Evolutionary conservation across 352 stramenopile genomes (phyloP).

Genomic region (Achlya hypogyna): DNA sequence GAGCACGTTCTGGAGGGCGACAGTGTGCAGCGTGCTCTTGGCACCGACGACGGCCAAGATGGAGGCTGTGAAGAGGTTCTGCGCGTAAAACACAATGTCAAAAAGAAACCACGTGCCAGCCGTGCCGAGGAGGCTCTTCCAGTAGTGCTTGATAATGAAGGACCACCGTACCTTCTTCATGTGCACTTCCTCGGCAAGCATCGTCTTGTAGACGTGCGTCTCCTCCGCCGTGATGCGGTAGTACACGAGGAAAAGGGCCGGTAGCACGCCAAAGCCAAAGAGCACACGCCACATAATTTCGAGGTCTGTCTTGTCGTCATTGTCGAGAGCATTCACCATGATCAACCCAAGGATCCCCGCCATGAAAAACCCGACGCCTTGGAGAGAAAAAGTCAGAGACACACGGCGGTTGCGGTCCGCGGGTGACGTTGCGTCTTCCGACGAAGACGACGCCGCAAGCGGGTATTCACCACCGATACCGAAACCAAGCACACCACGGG

Average conservation of each 20-base stretch:
- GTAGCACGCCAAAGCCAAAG: constrained; percentile 20
- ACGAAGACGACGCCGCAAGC: no score
- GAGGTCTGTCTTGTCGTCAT: constrained; percentile 6
- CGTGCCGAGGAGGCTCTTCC: constrained; percentile 22
- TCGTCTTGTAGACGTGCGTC: constrained; percentile 17
- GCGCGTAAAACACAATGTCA: no score
- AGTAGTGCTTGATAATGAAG: constrained; percentile 21
- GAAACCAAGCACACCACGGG: constrained; percentile 20
- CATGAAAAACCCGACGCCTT: constrained; percentile 12
- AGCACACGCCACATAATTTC: constrained; percentile 22
- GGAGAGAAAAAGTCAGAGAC: constrained; percentile 20
- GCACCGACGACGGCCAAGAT: constrained; percentile 18
- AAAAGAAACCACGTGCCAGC: no score
- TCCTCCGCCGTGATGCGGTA: no score
- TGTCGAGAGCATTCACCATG: constrained; percentile 14
- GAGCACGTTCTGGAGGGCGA: constrained; percentile 23
- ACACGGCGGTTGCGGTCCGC: constrained; percentile 19
- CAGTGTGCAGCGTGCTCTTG: constrained; percentile 7
- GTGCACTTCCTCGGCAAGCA: constrained; percentile 1
- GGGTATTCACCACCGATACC: no score
- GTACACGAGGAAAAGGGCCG: constrained; percentile 15
- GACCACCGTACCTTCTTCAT: constrained; percentile 5
- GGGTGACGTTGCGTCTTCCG: no score
- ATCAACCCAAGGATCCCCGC: constrained; percentile 10
- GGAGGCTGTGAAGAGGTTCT: constrained; percentile 24